Base-by-base conservation (phyloP, 441 rosid genomes). In the Pelargonium australe region DNA sequence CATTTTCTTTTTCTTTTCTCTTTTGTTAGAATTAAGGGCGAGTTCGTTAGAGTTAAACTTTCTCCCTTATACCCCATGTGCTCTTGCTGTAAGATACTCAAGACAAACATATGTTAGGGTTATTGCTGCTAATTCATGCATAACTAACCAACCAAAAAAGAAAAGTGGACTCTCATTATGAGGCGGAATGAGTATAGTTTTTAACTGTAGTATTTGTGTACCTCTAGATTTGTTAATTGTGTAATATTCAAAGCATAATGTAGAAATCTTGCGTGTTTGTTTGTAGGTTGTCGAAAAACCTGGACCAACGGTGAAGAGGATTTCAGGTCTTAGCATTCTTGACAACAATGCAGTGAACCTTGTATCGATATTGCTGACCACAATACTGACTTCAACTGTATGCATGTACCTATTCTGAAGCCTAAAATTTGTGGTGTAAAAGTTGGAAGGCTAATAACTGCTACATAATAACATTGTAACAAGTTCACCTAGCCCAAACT, bases 301-400 rank as follows among this genome's bases (percentile, higher is more conserved):
- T 10, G 98, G 96, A 60, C 96, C 95, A 17, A 91, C 95, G 0
- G 98, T 93, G 73, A 89, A 78, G 87, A 93, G 78, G 80, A 91
- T 93, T 12, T 83, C 97, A 13, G 98, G 96, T 53, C 77, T 93
- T 10, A 75, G 78, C 76, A 77, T 89, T 79, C 92, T 93, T 8
- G 98, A 93, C 84, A 93, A 93, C 88, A 88, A 93, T 73, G 85
- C 83, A 1, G 98, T 93, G 75, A 91, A 93, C 83, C 82, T 91
- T 13, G 93, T 90, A 60, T 88, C 97, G 0, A 62, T 89, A 66
- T 70, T 91, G 51, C 64, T 80, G 77, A 93, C 96, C 23, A 67
- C 92, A 2, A 63, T 88, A 47, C 79, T 91, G 67, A 93, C 97
- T 72, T 81, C 91, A 5, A 19, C 85, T 68, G 84, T 74, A 31